These are phyloP conservation scores for Cucurbita ficifolia DNA, from an alignment of 306 rosid genomes.

Conservation along the genomic window DNA sequence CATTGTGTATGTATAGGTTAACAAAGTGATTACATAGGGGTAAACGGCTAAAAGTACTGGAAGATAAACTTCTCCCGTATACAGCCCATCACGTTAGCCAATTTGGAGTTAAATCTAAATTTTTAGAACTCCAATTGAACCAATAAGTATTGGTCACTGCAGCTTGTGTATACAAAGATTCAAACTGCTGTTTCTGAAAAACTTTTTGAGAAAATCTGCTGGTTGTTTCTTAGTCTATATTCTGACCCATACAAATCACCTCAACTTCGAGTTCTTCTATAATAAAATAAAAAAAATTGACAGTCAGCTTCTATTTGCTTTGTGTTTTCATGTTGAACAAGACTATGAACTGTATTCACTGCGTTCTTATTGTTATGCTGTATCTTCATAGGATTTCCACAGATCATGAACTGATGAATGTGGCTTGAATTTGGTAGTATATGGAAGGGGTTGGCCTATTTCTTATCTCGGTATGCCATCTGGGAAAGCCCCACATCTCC, in stretches of 20 bases:
- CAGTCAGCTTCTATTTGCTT: background rate
- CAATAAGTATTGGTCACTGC: background rate
- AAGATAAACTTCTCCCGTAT: background rate
- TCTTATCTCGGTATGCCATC: background rate
- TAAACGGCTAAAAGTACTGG: background rate
- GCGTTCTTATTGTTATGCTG: background rate
- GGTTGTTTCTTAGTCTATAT: background rate
- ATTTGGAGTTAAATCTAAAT: background rate
- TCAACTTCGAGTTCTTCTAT: background rate
- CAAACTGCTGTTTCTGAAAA: background rate
- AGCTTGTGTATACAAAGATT: background rate
- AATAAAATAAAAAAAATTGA: too few species aligned
- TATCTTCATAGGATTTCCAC: background rate
- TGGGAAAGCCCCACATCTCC: background rate
- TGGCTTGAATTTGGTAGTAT: background rate
- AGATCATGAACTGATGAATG: background rate
- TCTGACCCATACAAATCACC: background rate
- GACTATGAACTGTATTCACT: background rate
- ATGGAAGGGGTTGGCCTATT: background rate
- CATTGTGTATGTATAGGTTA: background rate
- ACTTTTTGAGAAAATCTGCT: background rate
- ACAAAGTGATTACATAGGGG: background rate
- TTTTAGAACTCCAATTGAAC: background rate
- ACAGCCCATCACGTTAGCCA: background rate
- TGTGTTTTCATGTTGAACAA: background rate